Evolutionary conservation across 2,329 filamentous ascomycete species (phyloP), one percentile per base, ranked within the genome.

Genomic region (Cladosporium cucumerinum): DNA sequence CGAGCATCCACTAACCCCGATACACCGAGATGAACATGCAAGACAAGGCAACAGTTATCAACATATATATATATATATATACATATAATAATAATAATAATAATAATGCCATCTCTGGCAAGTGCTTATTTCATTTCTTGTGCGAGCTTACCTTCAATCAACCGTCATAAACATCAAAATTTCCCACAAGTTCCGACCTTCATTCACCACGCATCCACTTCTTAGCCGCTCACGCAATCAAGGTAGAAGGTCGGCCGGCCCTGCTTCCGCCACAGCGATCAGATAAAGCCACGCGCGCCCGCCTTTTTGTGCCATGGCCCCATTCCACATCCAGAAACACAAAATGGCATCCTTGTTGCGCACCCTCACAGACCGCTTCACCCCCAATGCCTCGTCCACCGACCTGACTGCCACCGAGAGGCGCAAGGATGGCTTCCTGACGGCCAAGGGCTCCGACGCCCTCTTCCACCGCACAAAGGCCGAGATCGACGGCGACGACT

Each of bases 401-500:
- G 65, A 72, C 65, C 61, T 66, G 5, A 66, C 60, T 14, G 52
- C 66, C 65, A 68, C 55, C 65, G 67, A 64, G 75, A 76, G 62
- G 26, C 70, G 73, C 14, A 61, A 66, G 8, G 72, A 75, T 65
- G 80, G 79, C 28, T 85, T 86, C 71, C 70, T 73, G 49, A 84
- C 79, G 28, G 81, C 82, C 28, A 75, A 79, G 11, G 78, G 78
- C 52, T 77, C 77, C 55, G 78, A 80, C 49, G 78, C 80, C 36
- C 82, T 98, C 11, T 98, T 98, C 77, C 81, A 87, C 61, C 86
- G 85, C 70, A 92, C 92, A 43, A 84, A 90, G 72, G 86, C 90
- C n/a, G 82, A 84, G 3, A 79, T 91, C 49, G 94, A 97, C 78
- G 94, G 93, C 68, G 91, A 96, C 48, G 93, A 93, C 69, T 98